Base-by-base conservation (phyloP, 2,329 filamentous ascomycete species). In the Pestalotiopsis sp. region DNA sequence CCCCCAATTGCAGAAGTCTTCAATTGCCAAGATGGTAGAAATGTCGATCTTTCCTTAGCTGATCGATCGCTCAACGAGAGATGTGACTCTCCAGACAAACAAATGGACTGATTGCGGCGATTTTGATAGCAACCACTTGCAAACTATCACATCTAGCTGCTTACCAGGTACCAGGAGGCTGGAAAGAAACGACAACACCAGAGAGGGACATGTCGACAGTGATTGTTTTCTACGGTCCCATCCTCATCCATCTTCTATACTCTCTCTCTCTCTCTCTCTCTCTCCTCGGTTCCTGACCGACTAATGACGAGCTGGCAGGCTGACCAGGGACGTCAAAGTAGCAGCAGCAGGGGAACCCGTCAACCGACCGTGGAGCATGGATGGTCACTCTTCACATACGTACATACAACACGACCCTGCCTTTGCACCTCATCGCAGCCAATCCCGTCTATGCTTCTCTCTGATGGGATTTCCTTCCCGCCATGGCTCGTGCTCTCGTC, bases 81-180 rank as follows among this genome's bases (percentile, higher is more conserved):
- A 23, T 31, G 49, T 25, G 20, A 20, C n/a, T 36, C 27, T 20
- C 38, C 13, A 20, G 4, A 23, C 14, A 62, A 38, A 13, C 23
- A 36, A 66, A 66, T 66, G 63, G 20, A 57, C 41, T 57, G 63
- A 66, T 66, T 56, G 63, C 41, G 63, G 63, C 63, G 49, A 66
- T 9, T 52, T 36, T 52, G 62, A 65, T 52, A 65, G 62, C n/a
- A 20, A 49, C 14, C 12, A 45, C 31, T 36, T 36, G 31, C 31
- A 36, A 31, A 36, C 31, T 36, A 36, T 36, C 31, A 36, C 31
- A 36, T 36, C 31, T 36, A 36, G 31, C 31, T 36, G 31, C 31
- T 36, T 36, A 36, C 31, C 31, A 52, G 14, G n/a, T 9, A 52
- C 7, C 41, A 49, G 13, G 45, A 52, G 45, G 23, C 45, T 14